Base-by-base conservation (phyloP, 805 yeast genomes). In the Hanseniaspora clermontiae region DNA sequence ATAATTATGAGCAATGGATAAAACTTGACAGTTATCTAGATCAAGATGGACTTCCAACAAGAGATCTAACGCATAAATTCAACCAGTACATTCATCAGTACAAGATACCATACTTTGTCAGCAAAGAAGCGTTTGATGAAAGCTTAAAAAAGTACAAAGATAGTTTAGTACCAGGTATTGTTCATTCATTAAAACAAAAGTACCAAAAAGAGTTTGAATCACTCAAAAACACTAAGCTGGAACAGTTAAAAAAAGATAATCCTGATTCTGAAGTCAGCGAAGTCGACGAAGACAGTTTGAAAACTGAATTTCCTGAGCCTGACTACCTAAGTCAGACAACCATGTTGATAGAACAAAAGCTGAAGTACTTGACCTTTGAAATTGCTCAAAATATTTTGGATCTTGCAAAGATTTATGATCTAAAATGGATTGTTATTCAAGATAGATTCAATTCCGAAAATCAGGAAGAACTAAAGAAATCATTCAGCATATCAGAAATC, bases 361-460 rank as follows among this genome's bases (percentile, higher is more conserved):
- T 43, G 17, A 43, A 51, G 50, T 49, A 40, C 49, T 89, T 97
- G 96, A 70, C 78, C 2, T 85, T 76, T 60, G 83, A 82, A 49
- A 97, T 93, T 67, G 87, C 96, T 0, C 72, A 72, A 40, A 81
- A 85, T 60, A 70, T 93, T n/a, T 89, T 91, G 67, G 84, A 82
- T 1, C 70, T 87, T 17, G 86, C 85, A 66, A 73, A 69, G 60
- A 75, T 70, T 57, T 80, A 65, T 62, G 77, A 66, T 65, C 69
- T 66, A 71, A 69, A 87, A 58, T 80, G 93, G 80, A 75, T 79
- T 34, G 77, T 82, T 9, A 78, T 87, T 48, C 74, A 78, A 58
- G 90, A 87, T 59, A 74, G 87, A 59, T 79, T 74, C 63, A 70
- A 70, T 15, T 72, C 59, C 52, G 47, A 60, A 9, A 60, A 43